Conservation (phyloP, 495 filamentous ascomycete genomes). For the Neohortaea acidophila region DNA sequence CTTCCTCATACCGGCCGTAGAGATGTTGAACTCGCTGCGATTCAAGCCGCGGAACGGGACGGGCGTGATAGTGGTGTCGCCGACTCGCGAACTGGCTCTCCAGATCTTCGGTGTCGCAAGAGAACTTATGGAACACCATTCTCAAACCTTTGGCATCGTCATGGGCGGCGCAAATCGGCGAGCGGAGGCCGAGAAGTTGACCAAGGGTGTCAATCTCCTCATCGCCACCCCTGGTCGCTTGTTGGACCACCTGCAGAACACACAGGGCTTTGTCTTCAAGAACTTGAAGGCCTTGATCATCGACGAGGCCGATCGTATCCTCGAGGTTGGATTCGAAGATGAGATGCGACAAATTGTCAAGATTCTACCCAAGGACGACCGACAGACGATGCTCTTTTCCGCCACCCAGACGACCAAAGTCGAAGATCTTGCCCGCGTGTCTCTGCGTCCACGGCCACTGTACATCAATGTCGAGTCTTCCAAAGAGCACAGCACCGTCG, state of each 20-base stretch:
- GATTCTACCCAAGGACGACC: slow-evolving; percentile 73
- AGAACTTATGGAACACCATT: slow-evolving; percentile 74
- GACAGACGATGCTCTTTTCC: slow-evolving; percentile 94
- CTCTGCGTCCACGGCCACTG: slow-evolving; percentile 74
- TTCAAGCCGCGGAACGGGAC: slow-evolving; percentile 80
- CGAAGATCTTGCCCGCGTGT: slow-evolving; percentile 88
- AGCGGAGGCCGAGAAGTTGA: slow-evolving; percentile 85
- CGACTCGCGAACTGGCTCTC: slow-evolving; percentile 78
- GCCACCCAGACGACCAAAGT: slow-evolving; percentile 98
- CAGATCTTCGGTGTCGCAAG: slow-evolving; percentile 94
- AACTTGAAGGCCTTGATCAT: slow-evolving; percentile 80
- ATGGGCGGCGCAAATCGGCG: slow-evolving; percentile 89
- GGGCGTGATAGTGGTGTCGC: slow-evolving; percentile 73
- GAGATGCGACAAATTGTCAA: slow-evolving; percentile 97
- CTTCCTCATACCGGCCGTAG: slow-evolving; percentile 86
- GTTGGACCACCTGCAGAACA: slow-evolving; percentile 90
- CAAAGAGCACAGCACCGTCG: slow-evolving; percentile 73
- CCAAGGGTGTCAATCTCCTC: slow-evolving; percentile 84
- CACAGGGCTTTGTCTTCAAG: slow-evolving; percentile 81
- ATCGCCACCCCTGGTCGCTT: slow-evolving; percentile 88
- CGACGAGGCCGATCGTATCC: slow-evolving; percentile 83
- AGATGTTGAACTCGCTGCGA: slow-evolving; percentile 79
- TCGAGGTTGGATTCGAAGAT: slow-evolving; percentile 96
- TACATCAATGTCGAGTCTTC: slow-evolving; percentile 86
- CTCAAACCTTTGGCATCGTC: slow-evolving; percentile 87